These are phyloP conservation scores for Clonostachys rosea DNA, from an alignment of 2,329 filamentous ascomycete species.

Conservation along the genomic window DNA sequence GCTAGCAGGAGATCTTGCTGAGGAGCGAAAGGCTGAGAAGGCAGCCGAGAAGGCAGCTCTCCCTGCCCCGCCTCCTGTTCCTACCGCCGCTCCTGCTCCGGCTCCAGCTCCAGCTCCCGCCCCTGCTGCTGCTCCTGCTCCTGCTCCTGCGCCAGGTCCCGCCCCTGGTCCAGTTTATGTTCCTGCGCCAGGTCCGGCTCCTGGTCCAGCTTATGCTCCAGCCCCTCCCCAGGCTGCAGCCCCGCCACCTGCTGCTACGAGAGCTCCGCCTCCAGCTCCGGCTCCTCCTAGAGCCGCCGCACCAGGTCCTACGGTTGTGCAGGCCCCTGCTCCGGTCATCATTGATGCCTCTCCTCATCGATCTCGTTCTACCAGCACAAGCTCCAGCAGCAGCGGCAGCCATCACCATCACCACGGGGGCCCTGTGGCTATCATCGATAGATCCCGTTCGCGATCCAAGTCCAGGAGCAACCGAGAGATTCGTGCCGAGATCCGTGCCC, in stretches of 20 bases:
- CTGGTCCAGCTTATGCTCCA: conserved; percentile 19
- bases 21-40: conserved; percentile 38
- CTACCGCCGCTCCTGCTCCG: background rate
- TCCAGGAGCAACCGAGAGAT: conserved; percentile 53
- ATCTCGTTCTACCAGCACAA: conserved; percentile 37
- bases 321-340: conserved; percentile 19
- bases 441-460: conserved; percentile 35
- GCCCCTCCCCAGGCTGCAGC: conserved; percentile 2
- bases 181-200: conserved; percentile 1
- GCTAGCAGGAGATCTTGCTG: conserved; percentile 36
- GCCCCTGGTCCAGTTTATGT: background rate
- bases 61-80: conserved; percentile 10
- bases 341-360: conserved; percentile 24
- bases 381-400: conserved; percentile 22
- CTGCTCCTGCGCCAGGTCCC: conserved; percentile 1
- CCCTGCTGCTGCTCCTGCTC: background rate
- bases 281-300: conserved; percentile 6
- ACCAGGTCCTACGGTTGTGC: background rate
- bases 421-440: conserved; percentile 14
- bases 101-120: conserved; percentile 4
- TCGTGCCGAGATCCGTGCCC: conserved; percentile 63
- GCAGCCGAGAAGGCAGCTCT: conserved; percentile 20
- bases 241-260: conserved; percentile 4
- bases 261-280: conserved; percentile 17
- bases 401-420: conserved; percentile 16